Percentiles rank a stretch among this genome's conserved stretches.
These are phyloP conservation scores for Aspergillus sclerotioniger DNA, from an alignment of 495 filamentous ascomycete genomes.

Conservation along the genomic window DNA sequence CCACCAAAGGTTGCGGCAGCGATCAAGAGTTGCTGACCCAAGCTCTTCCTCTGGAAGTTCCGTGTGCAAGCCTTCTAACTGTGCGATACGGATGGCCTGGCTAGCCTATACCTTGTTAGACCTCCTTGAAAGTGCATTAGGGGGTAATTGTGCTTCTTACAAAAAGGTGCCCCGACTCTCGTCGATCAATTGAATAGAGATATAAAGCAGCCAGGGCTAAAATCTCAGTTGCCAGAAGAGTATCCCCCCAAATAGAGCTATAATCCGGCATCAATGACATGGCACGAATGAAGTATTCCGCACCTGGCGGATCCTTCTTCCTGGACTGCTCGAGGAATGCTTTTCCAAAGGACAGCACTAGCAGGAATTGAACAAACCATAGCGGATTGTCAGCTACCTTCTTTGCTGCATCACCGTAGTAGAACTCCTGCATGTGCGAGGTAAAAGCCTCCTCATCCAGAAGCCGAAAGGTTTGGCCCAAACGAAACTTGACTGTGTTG, in stretches of 20 bases:
- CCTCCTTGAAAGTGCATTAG: background rate
- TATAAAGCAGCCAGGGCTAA: conserved; percentile 34
- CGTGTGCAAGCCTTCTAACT: conserved; percentile 35
- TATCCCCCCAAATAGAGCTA: conserved; percentile 27
- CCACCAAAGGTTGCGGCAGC: conserved; percentile 39
- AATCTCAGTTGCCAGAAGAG: conserved; percentile 31
- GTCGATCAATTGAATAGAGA: conserved; percentile 33
- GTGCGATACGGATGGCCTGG: conserved; percentile 37
- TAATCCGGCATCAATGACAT: conserved; percentile 38
- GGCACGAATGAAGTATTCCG: conserved; percentile 34
- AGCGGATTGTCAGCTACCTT: conserved; percentile 25
- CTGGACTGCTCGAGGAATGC: conserved; percentile 31
- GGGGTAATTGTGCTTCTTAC: conserved; percentile 18
- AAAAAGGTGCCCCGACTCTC: conserved; percentile 30
- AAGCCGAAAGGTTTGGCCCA: conserved; percentile 31
- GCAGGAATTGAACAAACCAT: conserved; percentile 38
- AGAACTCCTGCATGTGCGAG: conserved; percentile 29
- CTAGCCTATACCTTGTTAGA: conserved; percentile 23
- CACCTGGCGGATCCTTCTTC: conserved; percentile 30
- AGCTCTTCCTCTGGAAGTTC: conserved; percentile 33
- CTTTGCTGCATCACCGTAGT: conserved; percentile 16
- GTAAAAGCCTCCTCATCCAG: conserved; percentile 37
- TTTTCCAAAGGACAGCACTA: conserved; percentile 39
- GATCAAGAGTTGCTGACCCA: conserved; percentile 21
- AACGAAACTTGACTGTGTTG: conserved; percentile 36